A percentile compares a stretch with the other conserved stretches of the same genome.
These are phyloP conservation scores for Vigna mungo DNA, from an alignment of 306 rosid genomes.

Conservation along the genomic window DNA sequence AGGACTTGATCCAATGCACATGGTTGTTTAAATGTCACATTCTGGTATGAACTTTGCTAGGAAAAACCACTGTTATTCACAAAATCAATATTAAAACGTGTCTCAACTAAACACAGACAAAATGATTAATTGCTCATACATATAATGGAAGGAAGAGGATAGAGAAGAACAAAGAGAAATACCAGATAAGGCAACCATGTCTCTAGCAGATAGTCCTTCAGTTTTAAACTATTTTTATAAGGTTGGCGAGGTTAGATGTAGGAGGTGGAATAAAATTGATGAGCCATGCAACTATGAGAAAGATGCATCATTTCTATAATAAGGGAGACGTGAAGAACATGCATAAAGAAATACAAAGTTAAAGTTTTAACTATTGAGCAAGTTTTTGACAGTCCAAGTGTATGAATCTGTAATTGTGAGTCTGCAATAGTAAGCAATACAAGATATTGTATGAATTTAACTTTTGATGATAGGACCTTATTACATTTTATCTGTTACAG, in stretches of 20 bases:
- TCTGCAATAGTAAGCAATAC: too few relatives aligned
- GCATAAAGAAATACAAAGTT: too few relatives aligned
- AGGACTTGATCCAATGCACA: not conserved
- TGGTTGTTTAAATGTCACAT: conserved; percentile 38
- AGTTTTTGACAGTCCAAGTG: too few relatives aligned
- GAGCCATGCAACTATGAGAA: too few relatives aligned
- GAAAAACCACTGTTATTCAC: not conserved
- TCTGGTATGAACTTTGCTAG: conserved; percentile 2
- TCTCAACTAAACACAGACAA: conserved; percentile 16
- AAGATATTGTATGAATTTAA: too few relatives aligned
- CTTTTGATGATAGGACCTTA: too few relatives aligned
- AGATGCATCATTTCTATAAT: too few relatives aligned
- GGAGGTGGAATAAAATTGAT: conserved; percentile 60
- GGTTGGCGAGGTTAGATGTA: conserved; percentile 47
- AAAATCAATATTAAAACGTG: not conserved
- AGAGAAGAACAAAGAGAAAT: conserved; percentile 13
- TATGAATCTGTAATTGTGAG: too few relatives aligned
- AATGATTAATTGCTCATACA: conserved; percentile 5
- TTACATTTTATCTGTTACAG: too few relatives aligned
- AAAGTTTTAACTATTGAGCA: too few relatives aligned
- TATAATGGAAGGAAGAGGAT: conserved; percentile 31
- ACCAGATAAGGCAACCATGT: conserved; percentile 94
- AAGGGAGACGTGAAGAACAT: too few relatives aligned
- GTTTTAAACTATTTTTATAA: conserved; percentile 52
- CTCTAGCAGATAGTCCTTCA: conserved; percentile 65